Evolutionary conservation across 345 rosid species (phyloP).

Genomic region (Pistacia vera): DNA sequence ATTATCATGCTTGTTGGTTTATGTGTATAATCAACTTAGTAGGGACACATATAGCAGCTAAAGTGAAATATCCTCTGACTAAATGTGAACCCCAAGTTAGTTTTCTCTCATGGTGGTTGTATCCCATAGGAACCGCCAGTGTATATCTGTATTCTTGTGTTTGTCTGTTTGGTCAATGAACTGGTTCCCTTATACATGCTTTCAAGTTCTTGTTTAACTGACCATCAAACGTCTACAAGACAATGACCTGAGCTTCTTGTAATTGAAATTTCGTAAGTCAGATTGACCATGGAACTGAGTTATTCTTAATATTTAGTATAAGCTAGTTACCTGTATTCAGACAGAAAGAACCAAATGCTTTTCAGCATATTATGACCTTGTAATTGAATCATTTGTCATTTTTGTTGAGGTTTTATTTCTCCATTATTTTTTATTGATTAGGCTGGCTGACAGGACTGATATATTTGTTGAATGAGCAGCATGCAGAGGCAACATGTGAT

Average conservation of each 20-base stretch:
- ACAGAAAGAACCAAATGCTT: slow-evolving; percentile 5
- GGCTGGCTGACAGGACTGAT: slow-evolving; percentile 76
- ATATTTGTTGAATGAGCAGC: slow-evolving; percentile 83
- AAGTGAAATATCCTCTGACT: not conserved
- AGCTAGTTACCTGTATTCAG: not conserved
- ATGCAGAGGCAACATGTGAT: slow-evolving; percentile 54
- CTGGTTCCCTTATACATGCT: not conserved
- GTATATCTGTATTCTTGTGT: not conserved
- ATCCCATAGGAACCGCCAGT: not conserved
- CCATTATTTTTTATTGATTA: slow-evolving; percentile 54
- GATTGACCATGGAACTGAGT: not conserved
- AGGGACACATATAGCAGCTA: not conserved
- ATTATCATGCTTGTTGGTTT: not conserved
- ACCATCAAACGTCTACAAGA: not conserved
- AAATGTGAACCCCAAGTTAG: not conserved
- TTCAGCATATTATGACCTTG: not conserved
- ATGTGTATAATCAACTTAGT: not conserved
- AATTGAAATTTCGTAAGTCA: not conserved
- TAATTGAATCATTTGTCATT: slow-evolving; percentile 11
- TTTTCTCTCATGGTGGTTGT: not conserved
- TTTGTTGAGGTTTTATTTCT: slow-evolving; percentile 44
- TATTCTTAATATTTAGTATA: not conserved
- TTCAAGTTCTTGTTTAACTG: slow-evolving; percentile 4
- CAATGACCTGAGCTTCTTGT: not conserved
- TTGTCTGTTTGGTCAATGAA: not conserved